A percentile compares a stretch with the other conserved stretches of the same genome.
Evolutionary conservation across 2,329 filamentous ascomycete genomes (phyloP).

Genomic region (Fusarium zealandicum): DNA sequence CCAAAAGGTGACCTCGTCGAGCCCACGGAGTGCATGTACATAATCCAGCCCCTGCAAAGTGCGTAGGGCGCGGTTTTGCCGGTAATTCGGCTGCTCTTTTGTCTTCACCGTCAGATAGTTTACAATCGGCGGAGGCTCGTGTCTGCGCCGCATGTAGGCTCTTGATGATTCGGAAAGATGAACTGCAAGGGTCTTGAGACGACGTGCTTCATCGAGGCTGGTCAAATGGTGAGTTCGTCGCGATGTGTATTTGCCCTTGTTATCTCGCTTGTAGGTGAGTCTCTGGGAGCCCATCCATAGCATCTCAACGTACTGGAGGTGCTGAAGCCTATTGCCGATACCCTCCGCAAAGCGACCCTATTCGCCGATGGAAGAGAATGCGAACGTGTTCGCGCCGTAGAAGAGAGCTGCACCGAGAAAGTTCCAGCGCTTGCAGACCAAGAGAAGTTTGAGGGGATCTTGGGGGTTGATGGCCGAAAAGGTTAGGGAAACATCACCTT

Average conservation of each 20-base stretch:
- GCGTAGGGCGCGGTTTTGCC: conserved; percentile 48
- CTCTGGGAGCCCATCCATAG: conserved; percentile 51
- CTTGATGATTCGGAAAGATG: conserved; percentile 50
- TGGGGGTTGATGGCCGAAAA: conserved; percentile 45
- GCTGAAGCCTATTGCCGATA: conserved; percentile 51
- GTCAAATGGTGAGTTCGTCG: conserved; percentile 48
- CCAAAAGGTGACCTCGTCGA: conserved; percentile 51
- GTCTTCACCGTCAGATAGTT: conserved; percentile 43
- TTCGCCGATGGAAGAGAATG: conserved; percentile 62
- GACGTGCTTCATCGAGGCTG: conserved; percentile 47
- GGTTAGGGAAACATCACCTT: conserved; percentile 42
- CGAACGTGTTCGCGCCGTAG: conserved; percentile 58
- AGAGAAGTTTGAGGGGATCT: conserved; percentile 47
- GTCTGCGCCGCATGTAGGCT: conserved; percentile 44
- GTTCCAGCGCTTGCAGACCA: conserved; percentile 51
- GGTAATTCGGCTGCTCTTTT: conserved; percentile 49
- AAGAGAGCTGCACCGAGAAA: conserved; percentile 53
- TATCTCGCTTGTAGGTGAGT: conserved; percentile 32
- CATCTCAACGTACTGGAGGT: conserved; percentile 55
- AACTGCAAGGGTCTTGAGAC: conserved; percentile 52
- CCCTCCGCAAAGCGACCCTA: conserved; percentile 55
- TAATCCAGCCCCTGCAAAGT: conserved; percentile 55
- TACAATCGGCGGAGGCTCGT: conserved; percentile 44
- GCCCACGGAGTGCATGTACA: conserved; percentile 53
- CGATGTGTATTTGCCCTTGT: conserved; percentile 44